Base-by-base conservation (phyloP, 768 basidiomycete genomes). In the Russula sp. region DNA sequence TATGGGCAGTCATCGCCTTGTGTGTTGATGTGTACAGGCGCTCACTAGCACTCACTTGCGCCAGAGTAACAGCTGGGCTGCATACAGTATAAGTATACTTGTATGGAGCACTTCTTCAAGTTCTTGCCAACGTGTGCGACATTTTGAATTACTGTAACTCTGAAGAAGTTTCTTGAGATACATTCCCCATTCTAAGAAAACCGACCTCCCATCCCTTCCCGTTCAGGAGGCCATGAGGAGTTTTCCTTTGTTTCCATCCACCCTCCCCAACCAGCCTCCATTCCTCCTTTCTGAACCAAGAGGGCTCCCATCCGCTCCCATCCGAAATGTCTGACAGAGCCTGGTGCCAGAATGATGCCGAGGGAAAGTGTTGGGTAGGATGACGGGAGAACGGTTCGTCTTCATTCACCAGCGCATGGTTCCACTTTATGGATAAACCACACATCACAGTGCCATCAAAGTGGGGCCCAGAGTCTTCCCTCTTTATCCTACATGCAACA, bases 281-380 rank as follows among this genome's bases (percentile, higher is more conserved):
- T 81, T 84, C 0, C 80, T 85, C 69, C 75, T 87, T 7, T 75
- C 42, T 34, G 47, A 51, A 35, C 38, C 41, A 25, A 49, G 43
- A n/a, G 36, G n/a, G 35, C 43, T n/a, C 2, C 9, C 54, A 25
- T 54, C 66, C 2, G 55, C 59, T 43, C 59, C 53, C 25, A 46
- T 60, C 7, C 55, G 65, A 1, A 46, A n/a, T n/a, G n/a, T n/a
- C 66, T 32, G 83, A 75, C 73, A 82, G 79, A 67, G 77, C 74
- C 42, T 70, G 66, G 59, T 74, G 69, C 54, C 75, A 84, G 56
- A 80, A 81, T 59, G 83, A 85, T 53, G 84, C 83, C 54, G 86
- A 89, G 65, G 90, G 90, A 38, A 91, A 88, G 72, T 85, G 88
- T 36, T 89, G 85, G 85, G 73, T 83, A 6, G 75, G 88, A 65